Percentiles rank a stretch among this genome's conserved stretches.
phyloP scores from a whole-genome alignment of 202 grass and related monocot species.

The Cymbopogon flexuosus region DNA sequence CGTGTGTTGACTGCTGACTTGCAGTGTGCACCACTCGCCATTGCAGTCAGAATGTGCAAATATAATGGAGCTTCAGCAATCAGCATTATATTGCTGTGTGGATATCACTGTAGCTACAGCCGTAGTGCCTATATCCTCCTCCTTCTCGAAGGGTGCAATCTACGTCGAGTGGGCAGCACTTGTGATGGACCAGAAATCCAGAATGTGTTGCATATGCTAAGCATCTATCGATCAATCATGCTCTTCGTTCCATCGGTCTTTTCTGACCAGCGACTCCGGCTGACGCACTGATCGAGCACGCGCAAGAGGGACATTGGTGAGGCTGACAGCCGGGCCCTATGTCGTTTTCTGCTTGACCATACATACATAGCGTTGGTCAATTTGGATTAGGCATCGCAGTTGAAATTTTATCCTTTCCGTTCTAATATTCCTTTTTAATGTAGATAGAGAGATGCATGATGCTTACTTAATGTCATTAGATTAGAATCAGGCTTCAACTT shows the following conservation, averaged over 20 bases:
- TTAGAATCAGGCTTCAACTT: neutral
- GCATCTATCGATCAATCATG: neutral
- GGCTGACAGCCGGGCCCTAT: neutral
- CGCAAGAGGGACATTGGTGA: neutral
- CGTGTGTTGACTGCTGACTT: neutral
- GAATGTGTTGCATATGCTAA: neutral
- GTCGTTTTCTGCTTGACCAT: neutral
- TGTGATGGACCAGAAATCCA: neutral
- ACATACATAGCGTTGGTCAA: neutral
- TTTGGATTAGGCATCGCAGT: neutral
- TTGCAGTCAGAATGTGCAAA: neutral
- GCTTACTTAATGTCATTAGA: neutral
- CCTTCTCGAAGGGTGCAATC: neutral
- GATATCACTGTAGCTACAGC: neutral
- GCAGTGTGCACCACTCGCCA: neutral
- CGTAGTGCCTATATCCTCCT: neutral
- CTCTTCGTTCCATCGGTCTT: neutral
- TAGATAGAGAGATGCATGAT: too few species aligned
- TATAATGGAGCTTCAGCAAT: neutral
- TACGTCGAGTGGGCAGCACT: neutral
- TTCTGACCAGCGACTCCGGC: neutral
- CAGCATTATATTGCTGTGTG: neutral
- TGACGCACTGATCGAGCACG: neutral
- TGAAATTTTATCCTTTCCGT: neutral
- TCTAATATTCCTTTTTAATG: neutral